Evolutionary conservation across 1,284 basidiomycete genomes (phyloP).

Genomic region (Rhodotorula sp.): DNA sequence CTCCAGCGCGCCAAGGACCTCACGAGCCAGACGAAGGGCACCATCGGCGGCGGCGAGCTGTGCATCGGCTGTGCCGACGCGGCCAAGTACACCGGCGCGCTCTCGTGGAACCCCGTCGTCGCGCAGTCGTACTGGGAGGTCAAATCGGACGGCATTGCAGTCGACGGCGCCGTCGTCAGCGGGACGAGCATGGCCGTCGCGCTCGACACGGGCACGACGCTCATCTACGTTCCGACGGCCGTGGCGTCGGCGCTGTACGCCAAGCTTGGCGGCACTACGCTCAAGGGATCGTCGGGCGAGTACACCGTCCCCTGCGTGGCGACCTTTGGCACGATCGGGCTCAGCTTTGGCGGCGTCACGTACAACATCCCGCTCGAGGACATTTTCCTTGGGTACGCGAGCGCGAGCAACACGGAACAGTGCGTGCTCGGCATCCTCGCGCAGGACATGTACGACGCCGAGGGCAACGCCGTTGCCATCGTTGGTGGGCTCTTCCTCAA

Average conservation of each 20-base stretch:
- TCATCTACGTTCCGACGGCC: constrained; percentile 43
- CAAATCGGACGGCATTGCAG: constrained; percentile 39
- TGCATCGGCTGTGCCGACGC: constrained; percentile 40
- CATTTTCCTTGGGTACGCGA: constrained; percentile 38
- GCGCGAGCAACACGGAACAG: constrained; percentile 24
- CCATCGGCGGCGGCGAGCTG: constrained; percentile 38
- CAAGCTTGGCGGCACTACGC: constrained; percentile 35
- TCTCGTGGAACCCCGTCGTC: constrained; percentile 32
- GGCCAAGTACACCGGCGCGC: constrained; percentile 29
- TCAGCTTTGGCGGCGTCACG: constrained; percentile 38
- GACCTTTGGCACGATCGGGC: constrained; percentile 27
- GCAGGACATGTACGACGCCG: constrained; percentile 41
- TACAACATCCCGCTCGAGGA: constrained; percentile 41
- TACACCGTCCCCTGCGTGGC: constrained; percentile 45
- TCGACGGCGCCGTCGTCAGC: constrained; percentile 38
- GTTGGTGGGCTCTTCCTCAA: constrained; percentile 44
- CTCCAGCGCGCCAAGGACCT: constrained; percentile 34
- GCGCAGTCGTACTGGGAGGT: constrained; percentile 39
- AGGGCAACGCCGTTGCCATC: constrained; percentile 43
- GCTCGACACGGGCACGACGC: constrained; percentile 45
- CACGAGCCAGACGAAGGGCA: constrained; percentile 22
- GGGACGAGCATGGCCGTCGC: constrained; percentile 40
- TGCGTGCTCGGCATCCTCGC: constrained; percentile 45
- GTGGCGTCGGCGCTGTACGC: constrained; percentile 42
- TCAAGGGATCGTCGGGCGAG: constrained; percentile 29